Conservation (phyloP, 768 basidiomycete species). For the Fomitopsis serialis region DNA sequence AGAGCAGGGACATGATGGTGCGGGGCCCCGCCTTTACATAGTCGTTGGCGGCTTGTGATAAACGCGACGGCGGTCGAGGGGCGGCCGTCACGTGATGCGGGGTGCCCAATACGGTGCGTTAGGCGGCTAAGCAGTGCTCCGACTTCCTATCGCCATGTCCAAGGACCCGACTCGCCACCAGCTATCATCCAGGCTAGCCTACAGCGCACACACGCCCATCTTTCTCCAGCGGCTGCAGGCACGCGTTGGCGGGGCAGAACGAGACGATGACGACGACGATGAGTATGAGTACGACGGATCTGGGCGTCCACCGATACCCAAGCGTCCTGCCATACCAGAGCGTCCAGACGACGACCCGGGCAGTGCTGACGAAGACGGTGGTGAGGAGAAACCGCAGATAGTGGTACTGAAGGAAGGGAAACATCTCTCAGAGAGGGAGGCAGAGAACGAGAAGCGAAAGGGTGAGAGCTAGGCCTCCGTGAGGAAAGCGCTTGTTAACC, state of each 20-base stretch:
- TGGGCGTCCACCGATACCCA: slow-evolving; percentile 69
- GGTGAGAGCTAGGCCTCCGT: slow-evolving; percentile 37
- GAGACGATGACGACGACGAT: slow-evolving; percentile 40
- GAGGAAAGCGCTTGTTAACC: neutral
- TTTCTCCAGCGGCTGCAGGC: slow-evolving; percentile 67
- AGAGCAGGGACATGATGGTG: slow-evolving; percentile 51
- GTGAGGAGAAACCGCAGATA: slow-evolving; percentile 81
- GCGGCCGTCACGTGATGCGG: neutral
- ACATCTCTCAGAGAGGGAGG: slow-evolving; percentile 76
- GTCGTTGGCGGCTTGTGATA: slow-evolving; percentile 10
- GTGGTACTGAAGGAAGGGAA: slow-evolving; percentile 87
- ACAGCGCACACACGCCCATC: slow-evolving; percentile 52
- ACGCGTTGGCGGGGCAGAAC: slow-evolving; percentile 44
- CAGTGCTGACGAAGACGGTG: slow-evolving; percentile 57
- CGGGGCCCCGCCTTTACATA: slow-evolving; percentile 2
- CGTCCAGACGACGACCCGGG: slow-evolving; percentile 65
- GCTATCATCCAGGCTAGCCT: slow-evolving; percentile 64
- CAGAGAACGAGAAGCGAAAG: slow-evolving; percentile 68
- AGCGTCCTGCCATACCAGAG: slow-evolving; percentile 57
- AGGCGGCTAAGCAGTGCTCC: neutral
- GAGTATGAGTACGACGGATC: slow-evolving; percentile 62
- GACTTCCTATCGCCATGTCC: slow-evolving; percentile 16
- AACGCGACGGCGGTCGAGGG: neutral
- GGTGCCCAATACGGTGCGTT: no score
- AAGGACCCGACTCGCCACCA: slow-evolving; percentile 70